These are phyloP conservation scores for Trematosphaeria pertusa DNA, from an alignment of 2,329 filamentous ascomycete species.

Conservation along the genomic window DNA sequence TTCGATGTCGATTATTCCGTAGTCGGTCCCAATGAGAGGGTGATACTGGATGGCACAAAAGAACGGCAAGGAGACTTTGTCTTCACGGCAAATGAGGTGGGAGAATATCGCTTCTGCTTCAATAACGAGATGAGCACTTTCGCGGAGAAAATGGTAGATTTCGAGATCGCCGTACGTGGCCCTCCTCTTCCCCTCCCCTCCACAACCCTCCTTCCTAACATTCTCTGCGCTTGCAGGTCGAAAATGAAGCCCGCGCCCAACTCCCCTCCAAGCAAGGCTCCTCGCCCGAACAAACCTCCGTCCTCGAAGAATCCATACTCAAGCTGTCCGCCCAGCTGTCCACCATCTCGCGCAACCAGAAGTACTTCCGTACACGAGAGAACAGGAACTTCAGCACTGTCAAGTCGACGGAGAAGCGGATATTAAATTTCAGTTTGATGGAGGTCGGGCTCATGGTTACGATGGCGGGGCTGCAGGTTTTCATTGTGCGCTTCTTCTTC, in stretches of 20 bases:
- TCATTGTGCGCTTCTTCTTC: slow-evolving; percentile 98
- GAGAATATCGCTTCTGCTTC: slow-evolving; percentile 98
- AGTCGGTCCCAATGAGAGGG: slow-evolving; percentile 77
- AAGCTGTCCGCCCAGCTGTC: slow-evolving; percentile 93
- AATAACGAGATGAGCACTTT: slow-evolving; percentile 98
- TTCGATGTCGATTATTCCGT: slow-evolving; percentile 97
- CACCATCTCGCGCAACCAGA: slow-evolving; percentile 95
- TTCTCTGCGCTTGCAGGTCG: slow-evolving; percentile 66
- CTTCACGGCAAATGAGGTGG: slow-evolving; percentile 85
- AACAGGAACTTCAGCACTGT: slow-evolving; percentile 99
- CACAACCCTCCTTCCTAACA: slow-evolving; percentile 43
- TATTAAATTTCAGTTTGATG: slow-evolving; percentile 96
- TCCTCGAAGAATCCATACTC: slow-evolving; percentile 91
- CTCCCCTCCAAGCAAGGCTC: slow-evolving; percentile 90
- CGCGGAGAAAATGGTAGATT: slow-evolving; percentile 96
- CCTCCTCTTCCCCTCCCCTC: slow-evolving; percentile 9
- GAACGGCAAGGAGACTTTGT: slow-evolving; percentile 97
- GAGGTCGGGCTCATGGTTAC: slow-evolving; percentile 90
- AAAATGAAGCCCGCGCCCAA: slow-evolving; percentile 85
- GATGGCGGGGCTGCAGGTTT: slow-evolving; percentile 96
- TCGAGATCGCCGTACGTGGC: slow-evolving; percentile 86
- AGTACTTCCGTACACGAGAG: slow-evolving; percentile 98
- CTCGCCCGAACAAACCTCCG: slow-evolving; percentile 84
- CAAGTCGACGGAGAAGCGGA: slow-evolving; percentile 90
- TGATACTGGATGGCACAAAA: slow-evolving; percentile 86